Base-by-base conservation (phyloP, 1,284 basidiomycete genomes). In the Puccinia horiana region DNA sequence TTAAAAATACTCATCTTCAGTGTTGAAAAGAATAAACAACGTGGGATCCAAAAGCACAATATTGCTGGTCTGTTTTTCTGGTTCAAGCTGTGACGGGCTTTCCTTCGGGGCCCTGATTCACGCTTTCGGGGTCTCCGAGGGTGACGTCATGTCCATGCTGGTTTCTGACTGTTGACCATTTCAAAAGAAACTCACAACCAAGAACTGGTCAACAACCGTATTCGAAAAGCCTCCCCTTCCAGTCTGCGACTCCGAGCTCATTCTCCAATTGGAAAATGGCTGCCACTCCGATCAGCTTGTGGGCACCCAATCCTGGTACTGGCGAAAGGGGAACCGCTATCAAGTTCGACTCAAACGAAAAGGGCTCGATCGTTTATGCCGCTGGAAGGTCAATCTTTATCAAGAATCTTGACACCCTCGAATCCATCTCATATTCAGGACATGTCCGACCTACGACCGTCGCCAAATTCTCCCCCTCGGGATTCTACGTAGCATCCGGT, bases 401-500 rank as follows among this genome's bases (percentile, higher is more conserved):
- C 2, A 82, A 69, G 42, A 76, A 82, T 40, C 32, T 82, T 20
- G 80, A 82, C 37, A 76, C 40, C 35, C 49, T 89, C 23, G 87
- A 89, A 37, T 90, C 91, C 37, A 89, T 88, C 37, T 89, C 91
- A 29, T 94, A 94, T 86, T 89, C 91, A 81, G 93, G 94, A 70
- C 96, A 98, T 88, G 90, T 92, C 1, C 92, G 95, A 84, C 92
- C 92, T 72, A 91, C 93, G 6, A 96, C 93, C 0, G 94, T 96
- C 18, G 96, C 95, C 8, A 91, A 94, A 52, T 92, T 98, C 87
- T 95, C 95, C 0, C 96, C 96, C 0, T 93, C 94, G 0, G 96
- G 96, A 26, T 98, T 92, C 88, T 98, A 98, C 88, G 94, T 93
- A 85, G 96, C 97, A 2, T 96, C 94, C 16, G 95, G 91, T 35